Conservation (phyloP, 306 rosid species). For the Fagus sylvatica region DNA sequence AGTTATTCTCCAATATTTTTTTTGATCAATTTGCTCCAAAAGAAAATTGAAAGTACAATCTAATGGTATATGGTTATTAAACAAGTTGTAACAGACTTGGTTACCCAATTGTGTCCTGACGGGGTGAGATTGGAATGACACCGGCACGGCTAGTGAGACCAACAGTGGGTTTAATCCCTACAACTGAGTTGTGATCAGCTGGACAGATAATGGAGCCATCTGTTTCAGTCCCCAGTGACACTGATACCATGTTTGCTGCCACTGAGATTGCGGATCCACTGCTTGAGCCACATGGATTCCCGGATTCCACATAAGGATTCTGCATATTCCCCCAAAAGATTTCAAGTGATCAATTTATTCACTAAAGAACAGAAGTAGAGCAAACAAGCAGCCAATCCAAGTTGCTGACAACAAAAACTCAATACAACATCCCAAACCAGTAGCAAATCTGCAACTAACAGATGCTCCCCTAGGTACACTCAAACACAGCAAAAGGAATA, state of each 20-base stretch:
- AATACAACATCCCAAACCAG: not conserved
- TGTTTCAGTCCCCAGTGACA: conserved; percentile 67
- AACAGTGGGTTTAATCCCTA: conserved; percentile 66
- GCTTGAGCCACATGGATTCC: conserved; percentile 68
- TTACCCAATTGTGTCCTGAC: conserved; percentile 69
- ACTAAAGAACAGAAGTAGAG: no score
- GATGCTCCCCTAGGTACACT: no score
- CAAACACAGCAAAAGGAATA: no score
- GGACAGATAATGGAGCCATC: conserved; percentile 63
- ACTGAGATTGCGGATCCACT: conserved; percentile 61
- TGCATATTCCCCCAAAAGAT: conserved; percentile 13
- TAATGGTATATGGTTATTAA: not conserved
- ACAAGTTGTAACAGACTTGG: not conserved
- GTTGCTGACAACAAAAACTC: no score
- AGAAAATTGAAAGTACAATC: no score
- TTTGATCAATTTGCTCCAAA: no score
- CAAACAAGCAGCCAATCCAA: no score
- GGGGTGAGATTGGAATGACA: conserved; percentile 53
- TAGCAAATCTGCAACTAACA: no score
- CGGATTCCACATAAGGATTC: conserved; percentile 56
- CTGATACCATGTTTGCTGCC: conserved; percentile 62
- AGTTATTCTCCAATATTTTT: no score
- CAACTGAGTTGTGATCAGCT: conserved; percentile 57
- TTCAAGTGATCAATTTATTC: no score
- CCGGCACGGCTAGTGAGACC: conserved; percentile 72